Base-by-base conservation (phyloP, 2,329 filamentous ascomycete genomes). In the Colletotrichum viniferum region DNA sequence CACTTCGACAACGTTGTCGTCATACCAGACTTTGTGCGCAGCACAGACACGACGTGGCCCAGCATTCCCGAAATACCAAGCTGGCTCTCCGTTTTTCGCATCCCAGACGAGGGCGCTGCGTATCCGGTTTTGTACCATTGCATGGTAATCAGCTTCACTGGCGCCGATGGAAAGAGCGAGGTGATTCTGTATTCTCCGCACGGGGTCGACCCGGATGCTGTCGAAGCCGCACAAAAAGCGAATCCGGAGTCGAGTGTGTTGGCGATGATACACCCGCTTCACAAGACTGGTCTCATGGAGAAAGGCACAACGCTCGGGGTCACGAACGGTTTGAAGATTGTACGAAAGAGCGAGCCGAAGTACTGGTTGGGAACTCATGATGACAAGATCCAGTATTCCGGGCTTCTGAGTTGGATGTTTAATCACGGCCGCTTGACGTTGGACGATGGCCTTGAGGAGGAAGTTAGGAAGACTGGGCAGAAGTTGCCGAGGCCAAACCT, bases 301-400 rank as follows among this genome's bases (percentile, higher is more conserved):
- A 63, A 55, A 24, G 62, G 52, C 21, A 60, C 62, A 5, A 36
- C 43, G 2, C 48, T 64, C 24, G 69, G 69, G 3, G 69, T 71
- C 1, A 48, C 8, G 4, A 64, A 64, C 16, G 69, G 69, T 5
- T 13, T 71, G 34, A 64, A 55, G 18, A 24, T 71, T 21, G 61
- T 52, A 14, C 36, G 63, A 52, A 32, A 12, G 10, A 60, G 32
- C 14, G 52, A 38, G 62, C 14, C 55, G 4, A 58, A 43, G 61
- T 71, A 71, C 14, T 71, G 69, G 69, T 10, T 64, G 6, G 52
- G 69, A n/a, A 71, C 69, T n/a, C 62, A 71, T 16, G 69, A 71
- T 9, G 48, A 64, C 7, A 64, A 60, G 30, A 55, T 58, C 6
- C n/a, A n/a, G 12, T 71, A 67, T 21, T 38, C 61, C 9, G 69